phyloP scores from a whole-genome alignment of 2,329 filamentous ascomycete species.

The Alternaria consortialis region DNA sequence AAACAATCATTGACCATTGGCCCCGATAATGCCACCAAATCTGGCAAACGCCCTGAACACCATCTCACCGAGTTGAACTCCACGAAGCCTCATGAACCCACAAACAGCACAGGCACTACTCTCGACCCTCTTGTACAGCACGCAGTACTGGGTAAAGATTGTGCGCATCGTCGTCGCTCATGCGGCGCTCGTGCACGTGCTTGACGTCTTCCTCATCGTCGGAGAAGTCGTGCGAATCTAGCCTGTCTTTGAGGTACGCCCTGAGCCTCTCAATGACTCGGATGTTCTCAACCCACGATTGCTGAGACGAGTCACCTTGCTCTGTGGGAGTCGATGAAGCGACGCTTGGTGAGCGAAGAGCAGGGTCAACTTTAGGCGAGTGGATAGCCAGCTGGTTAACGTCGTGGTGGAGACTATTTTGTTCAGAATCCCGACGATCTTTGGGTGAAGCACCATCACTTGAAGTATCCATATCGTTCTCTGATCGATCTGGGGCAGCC shows the following conservation, averaged over 20 bases:
- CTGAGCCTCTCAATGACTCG: constrained; percentile 69
- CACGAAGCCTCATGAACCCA: constrained; percentile 18
- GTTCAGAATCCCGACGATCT: constrained; percentile 45
- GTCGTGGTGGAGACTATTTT: constrained; percentile 49
- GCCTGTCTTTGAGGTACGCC: constrained; percentile 64
- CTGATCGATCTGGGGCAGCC: constrained; percentile 47
- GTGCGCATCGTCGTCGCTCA: constrained; percentile 52
- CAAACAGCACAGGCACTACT: constrained; percentile 28
- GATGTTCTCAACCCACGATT: constrained; percentile 70
- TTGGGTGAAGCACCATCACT: constrained; percentile 46
- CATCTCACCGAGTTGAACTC: constrained; percentile 21
- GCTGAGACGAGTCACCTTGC: constrained; percentile 53
- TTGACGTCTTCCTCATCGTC: constrained; percentile 46
- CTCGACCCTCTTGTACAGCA: constrained; percentile 51
- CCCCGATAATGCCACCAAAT: constrained; percentile 5
- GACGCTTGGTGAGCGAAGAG: constrained; percentile 51
- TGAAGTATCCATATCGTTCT: constrained; percentile 54
- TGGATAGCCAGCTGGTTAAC: constrained; percentile 52
- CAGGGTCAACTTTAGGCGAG: constrained; percentile 53
- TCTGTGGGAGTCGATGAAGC: constrained; percentile 48
- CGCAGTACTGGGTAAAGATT: constrained; percentile 53
- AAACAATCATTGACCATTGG: constrained; percentile 13
- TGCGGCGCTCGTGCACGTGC: constrained; percentile 37
- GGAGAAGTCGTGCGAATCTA: constrained; percentile 61
- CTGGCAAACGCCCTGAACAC: constrained; percentile 27